Base-by-base conservation (phyloP, 2,329 filamentous ascomycete species). In the Penicillium sp. region DNA sequence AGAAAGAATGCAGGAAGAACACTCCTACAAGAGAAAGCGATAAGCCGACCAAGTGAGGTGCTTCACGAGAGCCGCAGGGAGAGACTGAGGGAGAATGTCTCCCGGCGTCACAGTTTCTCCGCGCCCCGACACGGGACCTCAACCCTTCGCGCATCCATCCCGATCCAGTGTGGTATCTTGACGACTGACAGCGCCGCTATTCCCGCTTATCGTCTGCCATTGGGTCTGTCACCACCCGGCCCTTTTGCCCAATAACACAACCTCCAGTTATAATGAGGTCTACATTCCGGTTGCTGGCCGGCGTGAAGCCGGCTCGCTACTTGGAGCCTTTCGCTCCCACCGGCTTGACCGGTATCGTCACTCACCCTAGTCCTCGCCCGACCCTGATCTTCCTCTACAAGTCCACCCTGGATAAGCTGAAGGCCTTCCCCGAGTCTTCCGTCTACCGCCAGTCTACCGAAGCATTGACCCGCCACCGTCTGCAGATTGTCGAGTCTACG, bases 401-500 rank as follows among this genome's bases (percentile, higher is more conserved):
- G 65, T 78, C 77, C 59, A 97, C 90, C 10, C 85, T 98, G 67
- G 81, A 88, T 64, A 89, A 87, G 76, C 83, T 98, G 58, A 77
- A 84, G 71, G 69, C 76, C 49, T 79, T 95, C 61, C 93, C 93
- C 61, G 85, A 89, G 71, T 82, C 83, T 52, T 95, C 88, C 38
- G 83, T 94, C 52, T 98, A 98, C 77, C 88, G 93, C 55, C 87
- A 95, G 73, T 94, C 91, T 2, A 82, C 87, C 64, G 93, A 97
- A 75, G 87, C 89, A 32, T 76, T 95, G 52, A 96, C 91, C 40
- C 87, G 85, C 68, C 88, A 95, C 70, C 89, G 93, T 48, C 77
- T 95, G 68, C 69, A 76, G 32, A 82, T 96, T 59, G 77, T 98
- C 62, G 82, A 93, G 69, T 75, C 82, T 40, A 77, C 80, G 51